Percentiles rank a stretch among this genome's conserved stretches.
Evolutionary conservation across 2,329 filamentous ascomycete species (phyloP).

Genomic region (Aspergillus brasiliensis): DNA sequence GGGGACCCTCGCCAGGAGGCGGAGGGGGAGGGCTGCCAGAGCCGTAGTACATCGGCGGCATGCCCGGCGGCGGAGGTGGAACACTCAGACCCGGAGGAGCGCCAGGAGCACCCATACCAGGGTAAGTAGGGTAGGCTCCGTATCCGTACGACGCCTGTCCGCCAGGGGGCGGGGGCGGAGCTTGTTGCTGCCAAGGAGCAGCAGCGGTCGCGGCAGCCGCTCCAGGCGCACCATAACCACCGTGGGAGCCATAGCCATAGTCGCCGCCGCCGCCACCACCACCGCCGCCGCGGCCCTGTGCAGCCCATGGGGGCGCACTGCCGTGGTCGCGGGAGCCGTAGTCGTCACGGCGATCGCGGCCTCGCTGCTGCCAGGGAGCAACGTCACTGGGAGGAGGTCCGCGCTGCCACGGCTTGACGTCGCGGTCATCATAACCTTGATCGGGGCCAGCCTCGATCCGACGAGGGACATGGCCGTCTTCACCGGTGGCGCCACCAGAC

Average conservation of each 20-base stretch:
- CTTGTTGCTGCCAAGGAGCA: constrained; percentile 67
- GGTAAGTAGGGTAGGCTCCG: constrained; percentile 51
- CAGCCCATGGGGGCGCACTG: constrained; percentile 36
- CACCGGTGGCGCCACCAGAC: constrained; percentile 68
- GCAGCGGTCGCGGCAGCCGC: constrained; percentile 55
- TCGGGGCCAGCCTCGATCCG: constrained; percentile 85
- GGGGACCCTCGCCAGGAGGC: constrained; percentile 45
- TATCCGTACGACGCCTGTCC: constrained; percentile 60
- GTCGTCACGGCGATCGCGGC: constrained; percentile 57
- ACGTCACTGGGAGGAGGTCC: constrained; percentile 75
- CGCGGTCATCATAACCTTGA: constrained; percentile 51
- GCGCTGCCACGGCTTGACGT: constrained; percentile 82
- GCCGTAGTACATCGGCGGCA: constrained; percentile 43
- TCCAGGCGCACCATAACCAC: constrained; percentile 45
- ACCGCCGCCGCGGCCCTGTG: constrained; percentile 44
- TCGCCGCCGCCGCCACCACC: constrained; percentile 48
- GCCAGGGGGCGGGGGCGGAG: constrained; percentile 48
- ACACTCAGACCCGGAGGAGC: constrained; percentile 49
- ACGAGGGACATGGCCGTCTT: constrained; percentile 63
- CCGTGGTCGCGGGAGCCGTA: constrained; percentile 45
- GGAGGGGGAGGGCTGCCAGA: constrained; percentile 43
- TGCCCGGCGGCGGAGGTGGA: constrained; percentile 51
- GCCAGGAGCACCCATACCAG: constrained; percentile 56
- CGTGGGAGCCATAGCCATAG: constrained; percentile 42
- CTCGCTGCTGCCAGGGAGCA: constrained; percentile 72